phyloP scores from a whole-genome alignment of 2,329 filamentous ascomycete species.

The Xylaria sp. region DNA sequence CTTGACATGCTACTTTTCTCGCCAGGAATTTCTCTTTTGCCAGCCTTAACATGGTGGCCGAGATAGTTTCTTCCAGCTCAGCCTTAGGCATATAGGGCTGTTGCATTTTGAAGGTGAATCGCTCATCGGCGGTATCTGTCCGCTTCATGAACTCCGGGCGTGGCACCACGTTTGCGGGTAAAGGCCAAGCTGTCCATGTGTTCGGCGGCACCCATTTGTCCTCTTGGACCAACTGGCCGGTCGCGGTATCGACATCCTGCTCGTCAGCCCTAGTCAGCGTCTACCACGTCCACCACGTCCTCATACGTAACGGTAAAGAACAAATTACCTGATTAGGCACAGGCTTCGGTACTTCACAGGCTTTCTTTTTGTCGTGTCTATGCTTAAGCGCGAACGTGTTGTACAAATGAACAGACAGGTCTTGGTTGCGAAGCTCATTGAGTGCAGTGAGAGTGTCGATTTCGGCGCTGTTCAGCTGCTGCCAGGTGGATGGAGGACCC shows the following conservation, averaged over 20 bases:
- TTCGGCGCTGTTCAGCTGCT: slow-evolving; percentile 63
- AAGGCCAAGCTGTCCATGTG: slow-evolving; percentile 85
- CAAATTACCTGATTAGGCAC: slow-evolving; percentile 40
- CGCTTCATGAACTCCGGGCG: slow-evolving; percentile 56
- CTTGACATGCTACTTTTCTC: slow-evolving; percentile 42
- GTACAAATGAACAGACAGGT: slow-evolving; percentile 79
- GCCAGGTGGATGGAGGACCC: slow-evolving; percentile 73
- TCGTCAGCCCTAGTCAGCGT: slow-evolving; percentile 15
- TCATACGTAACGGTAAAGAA: background rate
- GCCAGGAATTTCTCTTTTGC: slow-evolving; percentile 69
- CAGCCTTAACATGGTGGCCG: slow-evolving; percentile 66
- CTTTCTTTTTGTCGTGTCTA: slow-evolving; percentile 36
- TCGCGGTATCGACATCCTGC: slow-evolving; percentile 40
- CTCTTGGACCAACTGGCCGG: slow-evolving; percentile 33
- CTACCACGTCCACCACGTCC: no score
- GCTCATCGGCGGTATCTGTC: slow-evolving; percentile 47
- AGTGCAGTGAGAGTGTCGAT: slow-evolving; percentile 67
- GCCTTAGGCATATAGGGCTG: slow-evolving; percentile 58
- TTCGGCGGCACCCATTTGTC: slow-evolving; percentile 59
- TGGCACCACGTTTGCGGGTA: slow-evolving; percentile 67
- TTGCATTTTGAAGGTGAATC: slow-evolving; percentile 55
- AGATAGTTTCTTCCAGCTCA: slow-evolving; percentile 72
- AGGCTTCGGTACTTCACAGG: slow-evolving; percentile 21
- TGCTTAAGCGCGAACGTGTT: slow-evolving; percentile 74
- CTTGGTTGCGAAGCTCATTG: slow-evolving; percentile 64